Conservation (phyloP, 345 rosid genomes). For the Microcos paniculata region DNA sequence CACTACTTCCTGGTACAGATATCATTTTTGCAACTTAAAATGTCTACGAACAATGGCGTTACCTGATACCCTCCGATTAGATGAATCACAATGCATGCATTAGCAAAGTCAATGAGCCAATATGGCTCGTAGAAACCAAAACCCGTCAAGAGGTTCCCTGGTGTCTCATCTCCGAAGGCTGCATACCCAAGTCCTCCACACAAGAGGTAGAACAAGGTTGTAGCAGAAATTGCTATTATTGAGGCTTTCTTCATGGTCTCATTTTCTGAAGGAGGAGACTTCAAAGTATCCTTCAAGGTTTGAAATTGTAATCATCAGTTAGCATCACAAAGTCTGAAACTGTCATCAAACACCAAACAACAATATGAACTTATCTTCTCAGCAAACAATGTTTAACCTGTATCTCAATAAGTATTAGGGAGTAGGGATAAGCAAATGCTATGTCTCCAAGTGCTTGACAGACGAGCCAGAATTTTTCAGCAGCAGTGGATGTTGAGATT, state of each 20-base stretch:
- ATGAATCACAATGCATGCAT: conserved; percentile 41
- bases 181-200: conserved; percentile 47
- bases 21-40: background rate
- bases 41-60: background rate
- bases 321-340: background rate
- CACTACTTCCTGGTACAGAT: background rate
- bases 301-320: background rate
- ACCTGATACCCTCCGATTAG: conserved; percentile 62
- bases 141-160: conserved; percentile 42
- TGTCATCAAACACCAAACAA: background rate
- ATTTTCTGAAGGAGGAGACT: conserved; percentile 40
- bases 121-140: conserved; percentile 43
- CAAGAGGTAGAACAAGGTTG: conserved; percentile 39
- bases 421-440: conserved; percentile 58
- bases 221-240: conserved; percentile 24
- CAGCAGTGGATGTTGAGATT: conserved; percentile 32
- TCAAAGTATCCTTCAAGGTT: conserved; percentile 37
- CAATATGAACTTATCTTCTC: background rate
- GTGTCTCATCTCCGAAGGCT: conserved; percentile 36
- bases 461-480: conserved; percentile 38
- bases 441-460: conserved; percentile 59
- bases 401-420: conserved; percentile 56
- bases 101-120: conserved; percentile 47
- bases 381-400: conserved; percentile 31
- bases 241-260: conserved; percentile 46